Conservation (phyloP, 1,284 basidiomycete species). For the Peniophora sp. region DNA sequence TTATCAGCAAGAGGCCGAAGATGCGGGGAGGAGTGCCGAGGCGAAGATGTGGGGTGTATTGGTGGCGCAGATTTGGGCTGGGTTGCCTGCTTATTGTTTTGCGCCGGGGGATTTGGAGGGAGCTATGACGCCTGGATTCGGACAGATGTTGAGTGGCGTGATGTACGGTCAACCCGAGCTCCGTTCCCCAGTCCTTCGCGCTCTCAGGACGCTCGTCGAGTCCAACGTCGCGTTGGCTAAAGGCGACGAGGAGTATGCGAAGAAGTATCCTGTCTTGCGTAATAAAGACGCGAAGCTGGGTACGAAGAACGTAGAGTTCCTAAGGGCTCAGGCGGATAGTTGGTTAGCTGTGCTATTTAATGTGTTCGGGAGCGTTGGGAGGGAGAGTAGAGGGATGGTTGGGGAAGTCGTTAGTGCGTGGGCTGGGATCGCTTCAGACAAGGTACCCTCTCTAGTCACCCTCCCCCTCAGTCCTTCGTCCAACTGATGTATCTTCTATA, state of each 20-base stretch:
- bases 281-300: slow-evolving; percentile 41
- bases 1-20: slow-evolving; percentile 70
- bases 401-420: slow-evolving; percentile 87
- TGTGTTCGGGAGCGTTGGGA: slow-evolving; percentile 81
- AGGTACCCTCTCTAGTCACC: slow-evolving; percentile 34
- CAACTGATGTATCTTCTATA: slow-evolving; percentile 16
- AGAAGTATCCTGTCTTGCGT: slow-evolving; percentile 25
- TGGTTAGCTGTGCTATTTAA: slow-evolving; percentile 96
- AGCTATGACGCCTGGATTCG: slow-evolving; percentile 68
- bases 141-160: slow-evolving; percentile 85
- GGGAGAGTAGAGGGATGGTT: slow-evolving; percentile 76
- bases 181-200: slow-evolving; percentile 76
- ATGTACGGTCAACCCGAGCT: slow-evolving; percentile 85
- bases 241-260: slow-evolving; percentile 21
- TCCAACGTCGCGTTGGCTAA: slow-evolving; percentile 48
- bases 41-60: slow-evolving; percentile 93
- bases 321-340: slow-evolving; percentile 79
- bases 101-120: slow-evolving; percentile 49
- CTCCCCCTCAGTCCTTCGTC: neutral
- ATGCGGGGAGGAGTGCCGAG: slow-evolving; percentile 68
- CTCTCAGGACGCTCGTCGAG: slow-evolving; percentile 76
- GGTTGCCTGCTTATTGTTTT: slow-evolving; percentile 80
- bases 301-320: slow-evolving; percentile 60
- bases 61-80: slow-evolving; percentile 89
- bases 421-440: slow-evolving; percentile 71